These are phyloP conservation scores for Chalara sp. DNA, from an alignment of 2,329 filamentous ascomycete genomes.

Conservation along the genomic window DNA sequence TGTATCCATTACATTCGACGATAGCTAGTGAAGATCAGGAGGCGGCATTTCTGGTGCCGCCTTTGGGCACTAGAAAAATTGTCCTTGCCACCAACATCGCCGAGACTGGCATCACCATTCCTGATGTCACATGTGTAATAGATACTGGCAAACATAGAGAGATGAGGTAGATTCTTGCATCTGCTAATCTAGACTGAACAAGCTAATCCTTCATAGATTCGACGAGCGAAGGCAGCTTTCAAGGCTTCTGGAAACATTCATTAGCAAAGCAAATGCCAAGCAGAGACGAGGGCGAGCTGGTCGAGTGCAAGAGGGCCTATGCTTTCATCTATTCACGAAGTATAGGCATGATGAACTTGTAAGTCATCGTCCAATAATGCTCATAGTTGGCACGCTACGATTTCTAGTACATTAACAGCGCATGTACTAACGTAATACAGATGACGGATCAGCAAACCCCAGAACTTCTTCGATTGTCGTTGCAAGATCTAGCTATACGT, in stretches of 20 bases:
- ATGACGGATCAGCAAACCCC: conserved; percentile 93
- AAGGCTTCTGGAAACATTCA: conserved; percentile 86
- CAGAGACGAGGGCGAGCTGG: conserved; percentile 90
- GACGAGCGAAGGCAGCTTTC: conserved; percentile 91
- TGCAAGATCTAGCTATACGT: conserved; percentile 91
- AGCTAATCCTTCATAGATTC: conserved; percentile 39
- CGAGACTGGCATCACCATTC: conserved; percentile 97
- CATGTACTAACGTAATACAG: conserved; percentile 3
- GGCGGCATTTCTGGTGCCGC: conserved; percentile 80
- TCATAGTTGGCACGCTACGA: no score
- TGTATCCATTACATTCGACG: conserved; percentile 87
- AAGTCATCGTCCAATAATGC: conserved; percentile 4
- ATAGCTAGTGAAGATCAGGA: conserved; percentile 97
- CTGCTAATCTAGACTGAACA: not conserved
- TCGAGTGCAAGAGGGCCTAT: conserved; percentile 89
- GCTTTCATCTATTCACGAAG: conserved; percentile 93
- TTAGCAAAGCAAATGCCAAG: conserved; percentile 91
- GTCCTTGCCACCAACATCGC: conserved; percentile 97
- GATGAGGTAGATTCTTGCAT: conserved; percentile 53
- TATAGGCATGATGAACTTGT: conserved; percentile 70
- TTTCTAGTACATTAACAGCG: no score
- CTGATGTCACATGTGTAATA: conserved; percentile 93
- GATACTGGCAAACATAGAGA: conserved; percentile 96
- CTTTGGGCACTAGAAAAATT: conserved; percentile 78
- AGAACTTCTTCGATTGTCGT: conserved; percentile 87